Evolutionary conservation across 129 eudicot genomes (phyloP), one percentile per base, ranked within the genome.

Genomic region (Chrysanthemum seticuspe): DNA sequence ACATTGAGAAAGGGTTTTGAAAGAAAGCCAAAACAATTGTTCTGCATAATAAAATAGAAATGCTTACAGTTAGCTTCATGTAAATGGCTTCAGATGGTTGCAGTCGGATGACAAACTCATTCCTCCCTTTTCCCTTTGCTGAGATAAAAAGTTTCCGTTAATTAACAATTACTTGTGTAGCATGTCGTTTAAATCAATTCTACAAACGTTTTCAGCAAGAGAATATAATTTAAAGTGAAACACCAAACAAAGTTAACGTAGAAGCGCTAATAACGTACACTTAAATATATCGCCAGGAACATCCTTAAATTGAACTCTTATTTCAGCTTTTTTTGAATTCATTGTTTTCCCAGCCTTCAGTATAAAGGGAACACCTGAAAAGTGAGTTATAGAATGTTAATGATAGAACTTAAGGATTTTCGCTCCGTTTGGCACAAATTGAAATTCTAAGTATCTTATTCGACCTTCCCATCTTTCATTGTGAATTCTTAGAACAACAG

Each of bases 381-480:
- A 71, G 72, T 66, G 68, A 65, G 58, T 72, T 60, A 49, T 19
- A 45, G 10, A 13, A 49, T 19, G 65, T 19, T 70, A 53, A 4
- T 52, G 1, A 48, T 14, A 6, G 21, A 74, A 53, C 44, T 36
- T 64, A 60, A 27, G 1, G 8, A 65, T 64, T 72, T 27, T 21
- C 67, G 47, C 23, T 13, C 2, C 9, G 6, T 64, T 54, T 5
- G n/a, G 21, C 23, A 63, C 11, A 19, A 19, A 19, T 19, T 19
- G 21, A 64, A 51, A 55, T 3, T 53, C 10, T 8, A 34, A 5
- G 58, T 65, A 66, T 36, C 10, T 4, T 21, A 21, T 74, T 34
- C 13, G 68, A 92, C 98, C 98, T 90, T 93, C 98, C 98, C 98
- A 93, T 87, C 98, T 86, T 84, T 93, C 98, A 54, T 93, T 93